A percentile compares a stretch with the other conserved stretches of the same genome.
phyloP scores from a whole-genome alignment of 352 stramenopile species.

The Albugo candida region DNA sequence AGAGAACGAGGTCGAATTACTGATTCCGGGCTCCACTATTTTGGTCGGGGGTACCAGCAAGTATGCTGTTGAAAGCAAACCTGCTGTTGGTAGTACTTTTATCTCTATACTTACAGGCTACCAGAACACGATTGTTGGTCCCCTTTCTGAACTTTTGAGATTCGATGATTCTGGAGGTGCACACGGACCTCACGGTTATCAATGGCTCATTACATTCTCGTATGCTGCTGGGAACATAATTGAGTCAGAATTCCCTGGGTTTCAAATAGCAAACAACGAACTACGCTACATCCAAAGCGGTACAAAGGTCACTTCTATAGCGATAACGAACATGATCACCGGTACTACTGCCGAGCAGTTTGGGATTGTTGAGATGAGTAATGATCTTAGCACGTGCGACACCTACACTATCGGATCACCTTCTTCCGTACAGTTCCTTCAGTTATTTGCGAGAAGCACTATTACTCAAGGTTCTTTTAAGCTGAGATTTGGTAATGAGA shows the following conservation, averaged over 20 bases:
- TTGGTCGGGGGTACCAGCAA: constrained; percentile 8
- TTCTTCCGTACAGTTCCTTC: constrained; percentile 39
- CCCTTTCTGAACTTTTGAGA: constrained; percentile 12
- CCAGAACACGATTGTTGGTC: constrained; percentile 10
- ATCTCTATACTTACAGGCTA: too few species aligned
- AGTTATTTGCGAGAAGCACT: constrained; percentile 45
- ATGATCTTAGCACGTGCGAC: constrained; percentile 23
- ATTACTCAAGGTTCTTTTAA: constrained; percentile 30
- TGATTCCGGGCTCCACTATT: constrained; percentile 19
- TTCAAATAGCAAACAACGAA: constrained; percentile 9
- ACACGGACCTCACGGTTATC: constrained; percentile 27
- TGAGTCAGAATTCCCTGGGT: constrained; percentile 8
- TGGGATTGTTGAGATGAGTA: constrained; percentile 36
- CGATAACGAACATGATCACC: constrained; percentile 9
- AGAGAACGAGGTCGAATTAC: constrained; percentile 13
- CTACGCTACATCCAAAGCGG: constrained; percentile 11
- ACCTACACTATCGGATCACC: constrained; percentile 39
- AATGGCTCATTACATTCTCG: constrained; percentile 44
- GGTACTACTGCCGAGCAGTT: constrained; percentile 7
- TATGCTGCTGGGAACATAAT: constrained; percentile 5
- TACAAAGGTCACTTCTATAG: constrained; percentile 7
- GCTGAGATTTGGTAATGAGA: constrained; percentile 27
- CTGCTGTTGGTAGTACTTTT: constrained; percentile 11
- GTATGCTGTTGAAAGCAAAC: constrained; percentile 16
- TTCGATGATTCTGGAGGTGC: constrained; percentile 20